Base-by-base conservation (phyloP, 148 eudicot species). In the Dianthus caryophyllus region DNA sequence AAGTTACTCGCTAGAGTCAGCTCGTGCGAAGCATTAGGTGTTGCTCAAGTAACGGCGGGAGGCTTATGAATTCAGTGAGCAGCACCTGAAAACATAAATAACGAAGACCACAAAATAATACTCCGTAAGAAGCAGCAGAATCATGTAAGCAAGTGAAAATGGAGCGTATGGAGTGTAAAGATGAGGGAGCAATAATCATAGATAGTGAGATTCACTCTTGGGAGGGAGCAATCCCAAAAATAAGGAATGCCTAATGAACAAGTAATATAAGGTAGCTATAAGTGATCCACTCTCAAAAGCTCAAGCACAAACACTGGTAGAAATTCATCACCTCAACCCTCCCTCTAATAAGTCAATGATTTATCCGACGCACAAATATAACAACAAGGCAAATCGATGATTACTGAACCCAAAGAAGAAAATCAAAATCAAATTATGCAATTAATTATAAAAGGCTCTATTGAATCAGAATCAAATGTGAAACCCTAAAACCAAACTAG, bases 31-130 rank as follows among this genome's bases (percentile, higher is more conserved):
- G 96, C 87, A 75, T 84, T 83, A 12, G 91, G 83, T 21, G 91
- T 89, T 29, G 78, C 78, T 82, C 85, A 67, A 93, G 78, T 70
- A 85, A 74, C 64, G 98, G 98, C 16, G 98, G 96, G 50, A 93
- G 91, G 71, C 96, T 87, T 76, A 77, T 83, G 69, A 87, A 93
- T 58, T 69, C 84, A 25, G 88, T 89, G 70, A 93, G 76, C 66
- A 61, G 54, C 60, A 93, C 90, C 98, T 93, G 76, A n/a, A 75
- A 83, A 46, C 26, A 48, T 33, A 44, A 56, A 36, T 26, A 53
- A 39, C 33, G 31, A 63, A 70, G 65, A 7, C 17, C 10, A 55
- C 56, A n/a, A 66, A 6, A 30, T 24, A 20, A 62, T n/a, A n/a
- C n/a, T n/a, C n/a, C n/a, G n/a, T 33, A 18, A 62, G 33, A 16